Conservation (phyloP, 495 filamentous ascomycete genomes). For the Platismatia glauca region DNA sequence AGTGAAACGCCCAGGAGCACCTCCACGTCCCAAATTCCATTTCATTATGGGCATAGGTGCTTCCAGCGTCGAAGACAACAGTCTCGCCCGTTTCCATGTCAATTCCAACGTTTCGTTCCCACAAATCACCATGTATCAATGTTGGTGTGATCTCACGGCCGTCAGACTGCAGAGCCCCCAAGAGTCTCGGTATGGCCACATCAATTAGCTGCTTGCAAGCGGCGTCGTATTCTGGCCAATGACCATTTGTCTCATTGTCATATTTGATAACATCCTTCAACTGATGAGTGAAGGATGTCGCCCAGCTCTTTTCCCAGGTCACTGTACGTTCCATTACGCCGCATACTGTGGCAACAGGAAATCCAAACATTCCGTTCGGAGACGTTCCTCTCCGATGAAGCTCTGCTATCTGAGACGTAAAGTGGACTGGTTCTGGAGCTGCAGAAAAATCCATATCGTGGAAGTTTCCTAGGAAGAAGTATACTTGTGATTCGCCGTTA, state of each 20-base stretch:
- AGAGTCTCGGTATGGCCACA: conserved; percentile 35
- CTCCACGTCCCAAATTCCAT: conserved; percentile 37
- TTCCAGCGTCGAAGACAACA: conserved; percentile 41
- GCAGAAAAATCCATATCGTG: conserved; percentile 32
- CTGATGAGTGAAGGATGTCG: conserved; percentile 36
- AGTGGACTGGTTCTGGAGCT: conserved; percentile 35
- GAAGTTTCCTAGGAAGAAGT: conserved; percentile 43
- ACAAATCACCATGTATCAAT: conserved; percentile 43
- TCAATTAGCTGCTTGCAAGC: conserved; percentile 28
- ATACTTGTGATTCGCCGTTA: conserved; percentile 17
- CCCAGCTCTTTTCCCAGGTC: conserved; percentile 40
- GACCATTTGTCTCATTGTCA: conserved; percentile 32
- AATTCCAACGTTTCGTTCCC: conserved; percentile 40
- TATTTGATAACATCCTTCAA: conserved; percentile 29
- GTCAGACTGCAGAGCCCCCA: conserved; percentile 36
- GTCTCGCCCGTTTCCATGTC: conserved; percentile 29
- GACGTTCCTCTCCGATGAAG: conserved; percentile 37
- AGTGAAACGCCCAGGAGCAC: conserved; percentile 21
- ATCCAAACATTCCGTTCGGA: conserved; percentile 48
- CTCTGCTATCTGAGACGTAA: conserved; percentile 35
- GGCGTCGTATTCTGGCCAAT: conserved; percentile 27
- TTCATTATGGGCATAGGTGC: conserved; percentile 45
- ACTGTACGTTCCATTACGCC: conserved; percentile 37
- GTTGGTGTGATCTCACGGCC: conserved; percentile 36
- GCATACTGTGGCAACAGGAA: conserved; percentile 40